These are phyloP conservation scores for Monosporascus sp. DNA, from an alignment of 2,329 filamentous ascomycete genomes.

Conservation along the genomic window DNA sequence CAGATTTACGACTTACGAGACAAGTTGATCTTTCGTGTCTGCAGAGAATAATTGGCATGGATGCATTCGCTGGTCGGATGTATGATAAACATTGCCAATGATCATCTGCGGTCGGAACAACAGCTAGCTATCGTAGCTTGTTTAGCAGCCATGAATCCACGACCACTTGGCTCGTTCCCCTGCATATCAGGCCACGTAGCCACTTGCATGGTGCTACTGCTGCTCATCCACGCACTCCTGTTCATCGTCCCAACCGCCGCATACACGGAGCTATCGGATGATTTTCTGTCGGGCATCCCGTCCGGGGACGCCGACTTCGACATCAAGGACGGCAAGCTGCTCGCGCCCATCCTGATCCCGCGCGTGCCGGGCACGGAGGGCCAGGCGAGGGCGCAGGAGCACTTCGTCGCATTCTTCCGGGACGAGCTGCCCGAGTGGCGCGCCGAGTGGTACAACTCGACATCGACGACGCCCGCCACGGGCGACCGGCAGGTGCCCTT, in stretches of 20 bases:
- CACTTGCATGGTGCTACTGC: slow-evolving; percentile 9
- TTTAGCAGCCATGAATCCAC: background rate
- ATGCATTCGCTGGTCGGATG: background rate
- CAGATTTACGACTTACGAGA: background rate
- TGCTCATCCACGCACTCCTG: slow-evolving; percentile 19
- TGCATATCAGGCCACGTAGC: background rate
- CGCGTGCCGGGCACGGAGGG: slow-evolving; percentile 71
- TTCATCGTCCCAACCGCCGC: slow-evolving; percentile 20
- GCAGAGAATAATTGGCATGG: background rate
- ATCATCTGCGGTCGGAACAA: background rate
- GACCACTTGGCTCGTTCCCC: background rate
- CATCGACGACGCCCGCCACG: slow-evolving; percentile 61
- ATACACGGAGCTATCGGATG: slow-evolving; percentile 53
- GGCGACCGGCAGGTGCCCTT: slow-evolving; percentile 63
- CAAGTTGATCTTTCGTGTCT: background rate
- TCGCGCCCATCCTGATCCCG: slow-evolving; percentile 70
- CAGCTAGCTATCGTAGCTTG: background rate
- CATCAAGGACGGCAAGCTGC: slow-evolving; percentile 62
- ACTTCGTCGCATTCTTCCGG: slow-evolving; percentile 68
- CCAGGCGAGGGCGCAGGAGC: slow-evolving; percentile 58
- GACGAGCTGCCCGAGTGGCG: slow-evolving; percentile 64
- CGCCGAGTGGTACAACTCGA: slow-evolving; percentile 70
- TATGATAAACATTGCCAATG: background rate
- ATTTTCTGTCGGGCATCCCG: slow-evolving; percentile 58
- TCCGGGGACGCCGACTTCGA: slow-evolving; percentile 62